Evolutionary conservation across 179 eudicot species (phyloP), one percentile per base, ranked within the genome.

Genomic region (Beta corolliflora): DNA sequence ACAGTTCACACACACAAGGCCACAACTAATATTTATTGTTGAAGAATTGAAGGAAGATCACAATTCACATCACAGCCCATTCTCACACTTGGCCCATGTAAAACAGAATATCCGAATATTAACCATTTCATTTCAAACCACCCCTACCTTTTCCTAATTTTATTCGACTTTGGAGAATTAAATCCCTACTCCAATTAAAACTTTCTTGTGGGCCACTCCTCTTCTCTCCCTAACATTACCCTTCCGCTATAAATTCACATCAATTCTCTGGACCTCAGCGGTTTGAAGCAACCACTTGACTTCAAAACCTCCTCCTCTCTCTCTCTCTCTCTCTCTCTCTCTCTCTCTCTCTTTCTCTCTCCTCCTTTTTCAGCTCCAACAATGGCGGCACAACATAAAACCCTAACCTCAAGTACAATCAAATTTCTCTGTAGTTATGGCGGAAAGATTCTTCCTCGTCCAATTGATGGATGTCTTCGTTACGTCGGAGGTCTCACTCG

Each of bases 391-490:
- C 83, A 77, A 15, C 75, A 44, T 13, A 67, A 81, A 76, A 16
- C 75, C 18, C 67, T 65, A 59, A 18, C 76, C 54, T 36, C 80
- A 60, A 60, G 74, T 46, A 31, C 63, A 59, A 18, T 81, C 75
- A 95, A 95, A 80, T 88, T 93, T 75, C 88, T 95, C 41, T 93
- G 93, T 46, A 95, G 98, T 81, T 95, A 95, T 76, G 98, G 97
- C 83, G 99, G 98, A 63, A 88, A 85, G 64, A 93, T 95, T 56
- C 87, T 92, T 70, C 99, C 99, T 69, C 98, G 99, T 19, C 89
- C 93, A 41, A 86, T 94, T 69, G 99, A 95, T 74, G 95, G 90
- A 65, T 88, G 82, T 59, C 98, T 95, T 81, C 98, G 99, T 19
- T 95, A 95, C 85, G 87, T 88, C 74, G 97, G 98, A 15, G 98